Base-by-base conservation (phyloP, 129 eudicot genomes). In the Flaveria trinervia region DNA sequence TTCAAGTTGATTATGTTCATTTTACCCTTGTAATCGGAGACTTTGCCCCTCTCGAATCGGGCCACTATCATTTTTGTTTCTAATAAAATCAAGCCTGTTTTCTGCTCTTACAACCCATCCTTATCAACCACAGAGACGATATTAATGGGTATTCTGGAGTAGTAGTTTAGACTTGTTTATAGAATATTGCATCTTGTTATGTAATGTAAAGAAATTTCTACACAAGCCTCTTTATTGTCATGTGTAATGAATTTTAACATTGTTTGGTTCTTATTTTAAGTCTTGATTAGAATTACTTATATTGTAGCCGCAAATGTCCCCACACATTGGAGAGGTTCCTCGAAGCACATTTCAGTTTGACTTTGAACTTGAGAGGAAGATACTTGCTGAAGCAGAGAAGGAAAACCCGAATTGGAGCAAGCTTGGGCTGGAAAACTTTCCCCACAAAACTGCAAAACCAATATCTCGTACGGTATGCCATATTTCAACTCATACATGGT, bases 331-430 rank as follows among this genome's bases (percentile, higher is more conserved):
- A 59, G 99, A 94, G 60, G 78, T 94, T 81, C 97, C 99, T 56
- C 80, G 96, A 77, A 84, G 97, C 83, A 94, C 85, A 71, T 94
- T 94, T 79, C 89, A 86, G 60, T 91, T 91, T 45, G 97, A 94
- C 76, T 94, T 94, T 70, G 99, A 91, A 1, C 83, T 94, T 8
- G 99, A 94, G 82, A 89, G 86, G 77, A 91, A 86, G 89, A 87
- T 91, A 76, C 84, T 94, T 14, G 85, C 91, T 43, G 99, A 94
- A 69, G 96, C 90, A 54, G 97, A 85, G 61, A 94, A 94, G 76
- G 93, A 84, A 79, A 86, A 33, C 76, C 97, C 85, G n/a, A 86
- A 87, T 60, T 94, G 99, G 99, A 88, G 88, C 82, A 88, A 86
- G 71, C 88, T 91, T 68, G 97, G 88, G 48, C 82, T 86, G n/a